Percentiles rank a stretch among this genome's conserved stretches.
These are phyloP conservation scores for Hyphopichia wangnamkhiaoensis DNA, from an alignment of 1,139 yeast genomes.

Conservation along the genomic window DNA sequence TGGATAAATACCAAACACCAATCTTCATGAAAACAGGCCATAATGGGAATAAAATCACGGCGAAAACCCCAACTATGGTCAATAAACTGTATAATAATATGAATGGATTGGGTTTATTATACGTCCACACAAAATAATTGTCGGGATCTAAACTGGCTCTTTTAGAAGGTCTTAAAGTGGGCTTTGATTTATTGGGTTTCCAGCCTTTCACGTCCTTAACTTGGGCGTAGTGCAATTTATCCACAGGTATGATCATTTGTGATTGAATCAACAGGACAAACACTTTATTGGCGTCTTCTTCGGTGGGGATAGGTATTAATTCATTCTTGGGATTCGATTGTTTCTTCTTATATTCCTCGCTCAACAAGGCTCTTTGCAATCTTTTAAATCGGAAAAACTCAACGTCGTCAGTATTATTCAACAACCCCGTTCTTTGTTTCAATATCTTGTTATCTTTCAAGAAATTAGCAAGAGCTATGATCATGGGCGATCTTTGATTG, in stretches of 20 bases:
- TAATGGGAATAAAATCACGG: conserved; percentile 86
- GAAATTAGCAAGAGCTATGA: conserved; percentile 64
- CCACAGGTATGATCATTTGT: conserved; percentile 74
- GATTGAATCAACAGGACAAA: conserved; percentile 70
- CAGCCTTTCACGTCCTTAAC: conserved; percentile 62
- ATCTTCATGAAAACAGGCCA: conserved; percentile 92
- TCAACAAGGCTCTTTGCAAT: conserved; percentile 71
- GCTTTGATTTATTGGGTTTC: conserved; percentile 72
- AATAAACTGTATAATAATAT: conserved; percentile 64
- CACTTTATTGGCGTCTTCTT: conserved; percentile 60
- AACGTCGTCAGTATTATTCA: conserved; percentile 63
- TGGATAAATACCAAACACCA: conserved; percentile 89
- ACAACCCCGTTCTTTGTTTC: conserved; percentile 79
- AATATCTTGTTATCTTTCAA: conserved; percentile 64
- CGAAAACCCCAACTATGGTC: conserved; percentile 67
- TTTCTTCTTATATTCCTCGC: conserved; percentile 66
- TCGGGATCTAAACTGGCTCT: conserved; percentile 77
- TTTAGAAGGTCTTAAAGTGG: conserved; percentile 64
- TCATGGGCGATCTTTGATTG: conserved; percentile 23
- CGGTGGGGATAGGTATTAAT: conserved; percentile 56
- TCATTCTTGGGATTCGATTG: conserved; percentile 54
- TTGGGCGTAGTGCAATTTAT: conserved; percentile 70
- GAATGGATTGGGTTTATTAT: conserved; percentile 72
- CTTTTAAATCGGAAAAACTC: conserved; percentile 90
- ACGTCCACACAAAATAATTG: conserved; percentile 84